Evolutionary conservation across 495 filamentous ascomycete genomes (phyloP).

Genomic region (Acidiella bohemica): DNA sequence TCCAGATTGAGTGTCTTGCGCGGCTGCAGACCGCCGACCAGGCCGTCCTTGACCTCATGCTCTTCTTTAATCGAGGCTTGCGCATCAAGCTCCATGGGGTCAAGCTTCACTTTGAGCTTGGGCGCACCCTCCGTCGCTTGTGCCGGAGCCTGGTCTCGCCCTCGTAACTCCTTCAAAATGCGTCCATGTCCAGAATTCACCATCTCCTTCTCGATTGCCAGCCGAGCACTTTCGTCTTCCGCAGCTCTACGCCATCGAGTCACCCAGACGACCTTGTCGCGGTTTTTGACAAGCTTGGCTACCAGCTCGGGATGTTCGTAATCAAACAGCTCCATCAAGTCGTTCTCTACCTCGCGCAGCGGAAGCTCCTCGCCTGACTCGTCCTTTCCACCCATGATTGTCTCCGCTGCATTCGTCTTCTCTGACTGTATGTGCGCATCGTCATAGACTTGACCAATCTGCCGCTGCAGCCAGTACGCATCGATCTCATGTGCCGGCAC

Average conservation of each 20-base stretch:
- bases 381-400: conserved; percentile 59
- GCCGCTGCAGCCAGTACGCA: conserved; percentile 91
- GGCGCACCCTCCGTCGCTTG: conserved; percentile 31
- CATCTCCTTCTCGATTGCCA: conserved; percentile 78
- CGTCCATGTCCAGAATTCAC: conserved; percentile 69
- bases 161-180: conserved; percentile 74
- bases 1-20: conserved; percentile 81
- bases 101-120: conserved; percentile 70
- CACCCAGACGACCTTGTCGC: conserved; percentile 87
- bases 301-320: conserved; percentile 93
- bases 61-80: conserved; percentile 41
- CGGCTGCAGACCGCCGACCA: conserved; percentile 79
- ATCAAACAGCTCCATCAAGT: conserved; percentile 94
- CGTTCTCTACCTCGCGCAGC: conserved; percentile 89
- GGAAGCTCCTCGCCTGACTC: conserved; percentile 70
- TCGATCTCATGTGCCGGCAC: conserved; percentile 81
- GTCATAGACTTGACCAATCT: conserved; percentile 73
- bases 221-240: conserved; percentile 64
- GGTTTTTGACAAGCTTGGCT: conserved; percentile 79
- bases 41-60: conserved; percentile 43
- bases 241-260: conserved; percentile 73
- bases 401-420: conserved; percentile 67
- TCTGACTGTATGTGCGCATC: conserved; percentile 85
- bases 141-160: conserved; percentile 20
- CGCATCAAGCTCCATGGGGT: conserved; percentile 82